Percentiles rank a stretch among this genome's conserved stretches.
These are phyloP conservation scores for Vigna trinervia DNA, from an alignment of 306 rosid species.

Conservation along the genomic window DNA sequence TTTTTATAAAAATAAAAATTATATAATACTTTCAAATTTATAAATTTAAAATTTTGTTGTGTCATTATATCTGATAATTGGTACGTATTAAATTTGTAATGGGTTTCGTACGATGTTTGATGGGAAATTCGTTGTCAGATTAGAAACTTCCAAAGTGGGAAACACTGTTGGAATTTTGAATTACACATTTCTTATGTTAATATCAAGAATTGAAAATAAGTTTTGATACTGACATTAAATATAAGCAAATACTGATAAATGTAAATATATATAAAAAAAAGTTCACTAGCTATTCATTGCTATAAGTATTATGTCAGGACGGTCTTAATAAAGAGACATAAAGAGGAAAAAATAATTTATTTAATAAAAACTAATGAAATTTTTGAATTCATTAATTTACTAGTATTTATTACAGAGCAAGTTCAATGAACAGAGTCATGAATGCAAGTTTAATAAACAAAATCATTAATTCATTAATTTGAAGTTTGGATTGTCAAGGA, in stretches of 20 bases:
- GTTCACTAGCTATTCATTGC: too few relatives aligned
- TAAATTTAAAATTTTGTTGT: too few relatives aligned
- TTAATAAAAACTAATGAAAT: neutral
- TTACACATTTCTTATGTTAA: neutral
- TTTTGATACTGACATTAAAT: too few relatives aligned
- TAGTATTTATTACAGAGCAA: neutral
- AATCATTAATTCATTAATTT: neutral
- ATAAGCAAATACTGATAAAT: too few relatives aligned
- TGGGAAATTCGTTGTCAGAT: neutral
- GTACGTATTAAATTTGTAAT: neutral
- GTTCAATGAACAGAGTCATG: neutral
- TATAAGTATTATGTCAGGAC: too few relatives aligned
- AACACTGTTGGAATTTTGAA: neutral
- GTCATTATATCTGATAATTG: too few relatives aligned
- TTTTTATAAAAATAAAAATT: too few relatives aligned
- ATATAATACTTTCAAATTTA: too few relatives aligned
- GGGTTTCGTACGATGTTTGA: neutral
- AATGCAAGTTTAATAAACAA: too few relatives aligned
- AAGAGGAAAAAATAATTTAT: neutral
- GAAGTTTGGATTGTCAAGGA: neutral
- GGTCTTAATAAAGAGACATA: neutral
- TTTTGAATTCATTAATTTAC: too few relatives aligned
- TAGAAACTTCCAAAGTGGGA: neutral
- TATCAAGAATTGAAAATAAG: neutral
- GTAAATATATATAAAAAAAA: too few relatives aligned